These are phyloP conservation scores for Oehlia diaphana DNA, from an alignment of 192 early-diverging fungal genomes.

Conservation along the genomic window DNA sequence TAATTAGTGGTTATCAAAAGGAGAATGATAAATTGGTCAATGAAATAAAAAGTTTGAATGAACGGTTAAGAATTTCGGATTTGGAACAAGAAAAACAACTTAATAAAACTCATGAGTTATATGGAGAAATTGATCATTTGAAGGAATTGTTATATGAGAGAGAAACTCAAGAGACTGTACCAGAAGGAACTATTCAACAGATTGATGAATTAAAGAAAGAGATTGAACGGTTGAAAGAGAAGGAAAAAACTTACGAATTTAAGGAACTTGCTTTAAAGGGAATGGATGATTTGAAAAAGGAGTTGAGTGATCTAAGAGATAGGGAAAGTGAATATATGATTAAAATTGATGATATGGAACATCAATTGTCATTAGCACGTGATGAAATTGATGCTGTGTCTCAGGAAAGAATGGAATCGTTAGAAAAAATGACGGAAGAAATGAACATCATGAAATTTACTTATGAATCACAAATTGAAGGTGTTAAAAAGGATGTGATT, in stretches of 20 bases:
- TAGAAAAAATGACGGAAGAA: constrained; percentile 17
- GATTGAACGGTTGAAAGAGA: constrained; percentile 21
- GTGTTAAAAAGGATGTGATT: background rate
- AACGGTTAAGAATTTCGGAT: background rate
- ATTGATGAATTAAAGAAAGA: constrained; percentile 31
- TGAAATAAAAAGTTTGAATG: constrained; percentile 16
- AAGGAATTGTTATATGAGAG: background rate
- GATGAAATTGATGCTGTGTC: constrained; percentile 5
- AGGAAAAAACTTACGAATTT: constrained; percentile 11
- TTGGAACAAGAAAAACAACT: constrained; percentile 1
- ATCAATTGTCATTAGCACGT: constrained; percentile 1
- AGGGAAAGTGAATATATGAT: constrained; percentile 23
- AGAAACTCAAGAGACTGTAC: constrained; percentile 12
- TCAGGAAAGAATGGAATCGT: background rate
- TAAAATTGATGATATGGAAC: constrained; percentile 23
- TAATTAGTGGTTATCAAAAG: constrained; percentile 11
- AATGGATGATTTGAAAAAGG: constrained; percentile 24
- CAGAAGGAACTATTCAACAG: constrained; percentile 12
- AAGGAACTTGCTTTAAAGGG: constrained; percentile 18
- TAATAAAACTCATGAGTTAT: background rate
- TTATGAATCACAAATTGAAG: constrained; percentile 26
- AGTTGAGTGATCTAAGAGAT: constrained; percentile 1
- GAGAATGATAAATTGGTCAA: constrained; percentile 24
- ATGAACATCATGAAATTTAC: constrained; percentile 26
- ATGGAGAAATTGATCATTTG: constrained; percentile 13